phyloP scores from a whole-genome alignment of 805 yeast genomes.

The Hanseniaspora vineae region DNA sequence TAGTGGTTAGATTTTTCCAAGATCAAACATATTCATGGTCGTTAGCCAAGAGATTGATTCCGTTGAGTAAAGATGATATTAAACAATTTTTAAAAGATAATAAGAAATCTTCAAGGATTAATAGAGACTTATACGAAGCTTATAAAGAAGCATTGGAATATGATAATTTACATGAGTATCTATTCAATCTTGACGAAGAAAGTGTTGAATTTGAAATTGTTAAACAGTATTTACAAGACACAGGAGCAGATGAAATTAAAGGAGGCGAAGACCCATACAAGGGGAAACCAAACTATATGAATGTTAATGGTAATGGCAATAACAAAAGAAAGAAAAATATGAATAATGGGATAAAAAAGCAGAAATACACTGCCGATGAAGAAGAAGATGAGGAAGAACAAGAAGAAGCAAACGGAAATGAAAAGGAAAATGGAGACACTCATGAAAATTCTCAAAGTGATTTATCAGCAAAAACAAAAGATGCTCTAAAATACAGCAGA shows the following conservation, averaged over 20 bases:
- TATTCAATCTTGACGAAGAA: conserved; percentile 14
- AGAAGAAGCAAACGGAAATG: not conserved
- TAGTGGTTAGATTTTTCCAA: conserved; percentile 24
- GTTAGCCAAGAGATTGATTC: conserved; percentile 15
- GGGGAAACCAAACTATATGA: conserved; percentile 5
- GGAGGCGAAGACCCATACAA: conserved; percentile 20
- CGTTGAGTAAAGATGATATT: conserved; percentile 9
- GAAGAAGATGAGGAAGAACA: not conserved
- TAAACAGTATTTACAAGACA: conserved; percentile 7
- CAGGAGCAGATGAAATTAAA: conserved; percentile 6
- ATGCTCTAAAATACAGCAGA: not conserved
- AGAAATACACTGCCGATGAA: not conserved
- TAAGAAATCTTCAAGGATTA: conserved; percentile 7
- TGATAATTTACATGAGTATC: conserved; percentile 13
- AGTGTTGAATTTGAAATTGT: conserved; percentile 12
- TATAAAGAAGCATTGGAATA: conserved; percentile 18
- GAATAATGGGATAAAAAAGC: not conserved
- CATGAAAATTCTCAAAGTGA: no score
- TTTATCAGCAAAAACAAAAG: not conserved
- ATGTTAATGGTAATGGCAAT: not conserved
- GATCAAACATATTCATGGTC: conserved; percentile 26
- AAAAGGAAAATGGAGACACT: conserved; percentile 1
- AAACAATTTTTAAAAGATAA: conserved; percentile 11
- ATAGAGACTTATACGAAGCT: conserved; percentile 16
- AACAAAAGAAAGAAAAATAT: not conserved